Evolutionary conservation across 2,329 filamentous ascomycete genomes (phyloP), one percentile per base, ranked within the genome.

Genomic region (Nannizzia gypsea): DNA sequence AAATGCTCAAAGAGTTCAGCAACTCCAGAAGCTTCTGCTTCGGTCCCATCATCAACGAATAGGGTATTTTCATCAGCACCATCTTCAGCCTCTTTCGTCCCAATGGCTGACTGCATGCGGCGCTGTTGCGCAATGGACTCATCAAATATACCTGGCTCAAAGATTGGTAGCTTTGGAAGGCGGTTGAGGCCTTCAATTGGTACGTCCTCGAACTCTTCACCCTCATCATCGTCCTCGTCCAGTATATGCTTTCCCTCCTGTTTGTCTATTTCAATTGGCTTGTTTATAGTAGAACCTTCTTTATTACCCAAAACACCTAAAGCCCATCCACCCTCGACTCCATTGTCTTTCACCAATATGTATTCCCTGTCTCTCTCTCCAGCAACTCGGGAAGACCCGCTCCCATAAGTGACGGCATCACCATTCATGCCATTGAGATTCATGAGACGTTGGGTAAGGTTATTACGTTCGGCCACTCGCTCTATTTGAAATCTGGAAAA

Each of bases 401-500:
- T 79, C 1, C 78, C 79, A 59, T 89, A 81, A 24, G 88, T 86
- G 42, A 86, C 76, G 67, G 92, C 88, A 15, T 86, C 83, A 17
- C 83, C 86, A 20, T 85, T 86, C 89, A 95, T 95, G 38, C 91
- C 92, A 66, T 92, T 90, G 67, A 99, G 83, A 66, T 89, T 84
- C 93, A 99, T 99, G 60, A 99, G 77, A 42, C 92, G 82, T 70
- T 99, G 93, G 0, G 95, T 99, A 31, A 99, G 80, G 63, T 96
- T 88, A 68, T 99, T 99, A 56, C 95, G 81, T 74, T 99, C 92
- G 65, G 82, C 84, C 9, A 97, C 95, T 61, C 93, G 81, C 70
- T 97, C 93, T 61, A 99, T 96, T 73, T 99, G 93, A 69, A 99
- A 99, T 63, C 81, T 87, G 0, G 91, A 96, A 69, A 99, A 99